These are phyloP conservation scores for Cerrena zonata DNA, from an alignment of 1,284 basidiomycete species.

Conservation along the genomic window DNA sequence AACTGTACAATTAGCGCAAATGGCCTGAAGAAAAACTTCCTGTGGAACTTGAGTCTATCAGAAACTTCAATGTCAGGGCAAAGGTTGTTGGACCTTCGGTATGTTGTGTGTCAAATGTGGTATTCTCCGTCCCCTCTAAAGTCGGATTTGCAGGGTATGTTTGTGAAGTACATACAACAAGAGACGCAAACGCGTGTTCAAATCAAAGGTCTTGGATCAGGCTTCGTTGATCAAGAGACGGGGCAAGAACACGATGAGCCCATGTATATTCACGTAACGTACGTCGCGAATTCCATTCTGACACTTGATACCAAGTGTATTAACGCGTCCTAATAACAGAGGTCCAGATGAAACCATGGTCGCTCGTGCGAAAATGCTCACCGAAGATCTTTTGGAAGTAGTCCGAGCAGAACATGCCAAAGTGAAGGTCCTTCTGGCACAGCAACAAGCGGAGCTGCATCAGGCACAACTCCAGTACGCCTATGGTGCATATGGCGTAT, in stretches of 20 bases:
- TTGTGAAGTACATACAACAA: slow-evolving; percentile 97
- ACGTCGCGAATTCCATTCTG: no score
- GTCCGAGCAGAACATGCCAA: slow-evolving; percentile 83
- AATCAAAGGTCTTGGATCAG: slow-evolving; percentile 92
- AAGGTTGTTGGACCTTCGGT: slow-evolving; percentile 95
- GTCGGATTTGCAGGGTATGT: slow-evolving; percentile 64
- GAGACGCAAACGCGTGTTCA: slow-evolving; percentile 97
- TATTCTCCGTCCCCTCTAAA: background rate
- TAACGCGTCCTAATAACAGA: slow-evolving; percentile 44
- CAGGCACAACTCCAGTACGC: slow-evolving; percentile 75
- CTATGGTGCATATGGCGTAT: slow-evolving; percentile 57
- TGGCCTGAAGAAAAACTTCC: slow-evolving; percentile 93
- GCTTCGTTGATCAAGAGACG: slow-evolving; percentile 92
- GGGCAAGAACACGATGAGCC: slow-evolving; percentile 87
- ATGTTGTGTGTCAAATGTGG: slow-evolving; percentile 19
- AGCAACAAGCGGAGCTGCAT: slow-evolving; percentile 79
- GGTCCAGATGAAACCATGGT: slow-evolving; percentile 87
- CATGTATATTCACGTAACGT: slow-evolving; percentile 94
- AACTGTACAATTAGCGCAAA: slow-evolving; percentile 68
- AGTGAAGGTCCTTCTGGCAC: slow-evolving; percentile 52
- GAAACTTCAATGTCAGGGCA: slow-evolving; percentile 95
- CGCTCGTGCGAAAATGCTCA: slow-evolving; percentile 78
- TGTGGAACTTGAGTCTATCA: slow-evolving; percentile 81
- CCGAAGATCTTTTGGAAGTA: slow-evolving; percentile 84
- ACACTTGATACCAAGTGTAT: no score